Evolutionary conservation across 2,329 filamentous ascomycete genomes (phyloP), one percentile per base, ranked within the genome.

Genomic region (Trichocomaceae sp.): DNA sequence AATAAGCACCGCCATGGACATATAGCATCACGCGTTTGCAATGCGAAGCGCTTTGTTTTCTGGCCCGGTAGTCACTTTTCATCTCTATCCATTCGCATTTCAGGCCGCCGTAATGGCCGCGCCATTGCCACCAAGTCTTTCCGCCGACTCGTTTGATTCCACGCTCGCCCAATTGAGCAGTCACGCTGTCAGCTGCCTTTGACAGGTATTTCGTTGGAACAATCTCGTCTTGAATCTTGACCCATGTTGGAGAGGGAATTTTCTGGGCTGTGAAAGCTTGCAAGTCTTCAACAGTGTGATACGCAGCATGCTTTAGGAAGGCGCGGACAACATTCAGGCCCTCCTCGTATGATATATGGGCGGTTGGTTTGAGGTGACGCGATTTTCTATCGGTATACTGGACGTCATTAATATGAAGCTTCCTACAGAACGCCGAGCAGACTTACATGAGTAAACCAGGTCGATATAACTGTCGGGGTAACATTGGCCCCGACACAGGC

Each of bases 41-140:
- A 20, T 79, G 78, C 48, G 83, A 81, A 15, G 74, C 74, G 0
- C 74, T 73, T 64, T 81, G 82, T 68, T 84, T 85, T 55, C 89
- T 83, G 66, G 87, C 84, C 57, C 86, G 77, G 65, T 88, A 86
- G 69, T 97, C 87, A 50, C 83, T 79, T 61, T 83, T 85, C 91
- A 96, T 96, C 77, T 97, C 93, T 61, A 99, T 89, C 92, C 91
- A 97, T 68, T 99, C 92, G 0, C 87, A 90, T 64, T 84, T 83
- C 26, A 96, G 74, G 0, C 83, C 78, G 23, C 83, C 79, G 4
- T 82, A 81, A 52, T 83, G 81, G 8, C 70, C 72, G 51, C 88
- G 81, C 90, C 90, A 96, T 72, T 90, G 83, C 92, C 92, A 90
- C 93, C 93, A 90, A 58, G 84, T 81, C 64, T 81, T 79, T 2